Evolutionary conservation across 2,329 filamentous ascomycete genomes (phyloP), one percentile per base, ranked within the genome.

Genomic region (Colletotrichum tofieldiae): DNA sequence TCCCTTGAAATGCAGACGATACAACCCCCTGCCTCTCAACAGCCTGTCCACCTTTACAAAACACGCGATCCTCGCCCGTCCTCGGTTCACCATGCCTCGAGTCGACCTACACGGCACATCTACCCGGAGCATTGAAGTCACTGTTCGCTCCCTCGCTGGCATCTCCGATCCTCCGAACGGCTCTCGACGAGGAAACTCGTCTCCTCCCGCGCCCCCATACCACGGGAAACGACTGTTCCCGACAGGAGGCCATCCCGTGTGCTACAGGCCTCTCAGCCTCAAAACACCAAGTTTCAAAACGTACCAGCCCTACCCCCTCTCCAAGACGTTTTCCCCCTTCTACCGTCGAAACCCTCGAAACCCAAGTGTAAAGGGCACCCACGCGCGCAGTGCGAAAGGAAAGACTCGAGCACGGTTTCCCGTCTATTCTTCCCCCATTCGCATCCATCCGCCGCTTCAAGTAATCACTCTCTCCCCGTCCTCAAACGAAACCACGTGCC

Each of bases 21-120:
- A n/a, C 32, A 51, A 56, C 37, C 55, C 63, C 67, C 47, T 45
- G 52, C 47, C 29, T 32, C 6, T 6, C 29, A 32, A 32, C 29
- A 32, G 29, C 52, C 29, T 37, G 37, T 23, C 41, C 60, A 52
- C 60, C 29, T 65, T 37, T 37, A 23, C 60, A 45, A 51, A 58
- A 67, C 55, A n/a, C 55, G 41, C 45, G 51, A 71, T 32, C 29
- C 29, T 32, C 29, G 29, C 29, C 6, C 6, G 4, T 63, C 18
- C 26, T 55, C 20, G 41, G 16, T 26, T 32, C 29, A 20, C 23
- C 45, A 52, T 47, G 37, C 56, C 47, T 49, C 65, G 39, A 62
- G 64, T 62, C 56, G 51, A 55, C 49, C 32, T 67, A 54, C 47
- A 67, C 67, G 67, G 67, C 67, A 71, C 47, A 12, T 18, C 8